Base-by-base conservation (phyloP, 2,329 filamentous ascomycete species). In the Colletotrichum chlorophyti region DNA sequence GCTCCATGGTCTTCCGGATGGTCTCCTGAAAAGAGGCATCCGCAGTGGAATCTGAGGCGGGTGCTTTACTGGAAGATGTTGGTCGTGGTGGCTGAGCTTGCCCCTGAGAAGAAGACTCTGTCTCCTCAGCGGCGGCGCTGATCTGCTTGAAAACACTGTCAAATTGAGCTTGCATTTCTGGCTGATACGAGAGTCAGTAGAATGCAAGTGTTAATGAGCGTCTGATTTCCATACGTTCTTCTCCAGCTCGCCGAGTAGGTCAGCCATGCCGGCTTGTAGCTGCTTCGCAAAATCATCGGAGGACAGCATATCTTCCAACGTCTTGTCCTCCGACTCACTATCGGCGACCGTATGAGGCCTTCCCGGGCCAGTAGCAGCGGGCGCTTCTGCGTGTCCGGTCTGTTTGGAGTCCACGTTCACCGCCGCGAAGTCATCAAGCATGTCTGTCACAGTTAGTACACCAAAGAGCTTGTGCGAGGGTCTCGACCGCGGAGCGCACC, bases 1-100 rank as follows among this genome's bases (percentile, higher is more conserved):
- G 90, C 75, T 96, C 91, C 90, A 99, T 97, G 0, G 95, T 98
- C 66, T 87, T 87, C 60, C 90, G 88, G 67, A 99, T 98, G 0
- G 91, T 96, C 59, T 97, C 93, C 70, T 96, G 92, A 74, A 99
- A 99, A 1, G 83, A 86, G 42, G 88, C 86, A 35, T 91, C 88
- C 34, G 78, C 75, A 23, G 74, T 70, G 21, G 73, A 65, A 19
- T 72, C 69, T 11, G 72, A 67, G 6, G 70, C 61, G 24, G 58
- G n/a, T n/a, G 35, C 27, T 42, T 58, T 60, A 27, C 58, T 43
- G 12, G 68, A 61, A 38, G 68, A 62, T 1, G 68, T 59, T 23
- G 26, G 70, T 60, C 23, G 66, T 60, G 5, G 71, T 47, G 26
- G 45, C 3, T 70, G 51, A 5, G 68, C 57, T 12, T 65, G 49